Conservation (phyloP, 2,329 filamentous ascomycete species). For the Fusarium ramigenum region DNA sequence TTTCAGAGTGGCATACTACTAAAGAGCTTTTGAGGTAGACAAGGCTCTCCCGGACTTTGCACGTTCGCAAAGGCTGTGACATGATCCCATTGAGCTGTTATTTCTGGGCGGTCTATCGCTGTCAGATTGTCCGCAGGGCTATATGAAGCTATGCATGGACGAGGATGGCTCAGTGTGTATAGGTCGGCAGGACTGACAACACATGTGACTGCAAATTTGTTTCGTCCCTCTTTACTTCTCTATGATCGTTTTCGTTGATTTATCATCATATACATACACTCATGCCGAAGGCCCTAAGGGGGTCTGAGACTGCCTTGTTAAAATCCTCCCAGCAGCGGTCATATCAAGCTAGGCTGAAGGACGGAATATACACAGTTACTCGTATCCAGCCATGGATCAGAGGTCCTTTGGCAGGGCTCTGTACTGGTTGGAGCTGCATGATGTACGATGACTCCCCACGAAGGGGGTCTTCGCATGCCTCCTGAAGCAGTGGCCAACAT, state of each 20-base stretch:
- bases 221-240: neutral
- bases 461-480: neutral
- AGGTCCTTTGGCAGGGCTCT: no score
- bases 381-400: no score
- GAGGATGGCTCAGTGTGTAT: neutral
- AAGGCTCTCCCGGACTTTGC: neutral
- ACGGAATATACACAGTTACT: neutral
- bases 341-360: neutral
- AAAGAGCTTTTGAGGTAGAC: neutral
- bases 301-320: no score
- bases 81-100: neutral
- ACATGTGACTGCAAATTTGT: neutral
- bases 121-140: neutral
- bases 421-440: neutral
- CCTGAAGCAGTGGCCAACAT: no score
- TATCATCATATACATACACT: no score
- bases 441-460: neutral
- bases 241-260: rapidly evolving
- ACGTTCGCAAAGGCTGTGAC: no score
- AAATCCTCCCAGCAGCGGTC: neutral
- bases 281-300: no score
- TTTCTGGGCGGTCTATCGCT: neutral
- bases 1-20: neutral
- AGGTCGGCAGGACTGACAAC: neutral
- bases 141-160: no score